Base-by-base conservation (phyloP, 169 alveolate species). In the Eimeria praecox region DNA sequence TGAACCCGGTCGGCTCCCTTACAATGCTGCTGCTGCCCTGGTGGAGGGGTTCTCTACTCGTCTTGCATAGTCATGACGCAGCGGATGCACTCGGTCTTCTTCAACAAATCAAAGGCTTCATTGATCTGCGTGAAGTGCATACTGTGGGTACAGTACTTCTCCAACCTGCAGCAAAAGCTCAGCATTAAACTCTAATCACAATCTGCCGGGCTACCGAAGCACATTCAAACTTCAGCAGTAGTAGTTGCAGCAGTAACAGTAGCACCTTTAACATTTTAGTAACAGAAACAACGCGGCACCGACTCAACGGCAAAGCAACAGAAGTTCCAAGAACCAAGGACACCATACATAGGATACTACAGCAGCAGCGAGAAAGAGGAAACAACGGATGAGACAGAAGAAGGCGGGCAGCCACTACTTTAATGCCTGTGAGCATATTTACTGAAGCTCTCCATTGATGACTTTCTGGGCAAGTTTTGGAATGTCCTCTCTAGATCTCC, bases 381-480 rank as follows among this genome's bases (percentile, higher is more conserved):
- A 64, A 12, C 1, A 69, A 30, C 46, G 35, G 44, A 9, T 5
- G n/a, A 33, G n/a, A n/a, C 80, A 69, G 4, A 33, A 33, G 27
- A 22, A 69, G 49, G 49, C 35, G 49, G 42, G 1, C 40, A 62
- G 62, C 59, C 38, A 42, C 87, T 42, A 24, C 20, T 22, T 1
- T 38, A 4, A 40, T 52, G 71, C 30, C 2, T 82, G n/a, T 78
- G 89, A 10, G 49, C 4, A 52, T 46, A 9, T 35, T 62, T 94
- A 94, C 96, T 83, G 46, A 59, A 94, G 73, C 64, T 95, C 90
- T 24, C 90, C 93, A 66, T 73, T 77, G 56, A 92, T 30, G 62
- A 96, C 97, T 94, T 82, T 96, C 71, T 98, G 96, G 73, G 98
- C 99, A n/a, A 97, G 96, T 96, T 97, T 78, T 2, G 98, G 98